Conservation (phyloP, 2,329 filamentous ascomycete species). For the Corynespora cassiicola region DNA sequence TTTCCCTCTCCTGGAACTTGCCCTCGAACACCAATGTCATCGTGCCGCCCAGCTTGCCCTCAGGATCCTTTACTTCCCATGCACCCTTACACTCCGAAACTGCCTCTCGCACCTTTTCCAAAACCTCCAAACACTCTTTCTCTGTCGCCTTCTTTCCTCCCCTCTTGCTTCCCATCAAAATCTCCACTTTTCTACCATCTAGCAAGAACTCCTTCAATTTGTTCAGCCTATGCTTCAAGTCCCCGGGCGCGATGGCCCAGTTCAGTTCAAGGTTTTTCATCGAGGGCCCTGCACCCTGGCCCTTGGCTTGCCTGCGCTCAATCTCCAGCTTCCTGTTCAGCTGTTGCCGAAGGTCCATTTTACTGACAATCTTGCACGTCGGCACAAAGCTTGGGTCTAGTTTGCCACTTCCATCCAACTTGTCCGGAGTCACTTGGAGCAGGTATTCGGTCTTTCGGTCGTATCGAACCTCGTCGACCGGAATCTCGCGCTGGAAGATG, state of each 20-base stretch:
- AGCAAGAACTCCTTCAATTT: conserved; percentile 70
- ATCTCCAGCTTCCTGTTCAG: conserved; percentile 54
- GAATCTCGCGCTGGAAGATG: conserved; percentile 40
- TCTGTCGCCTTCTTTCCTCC: conserved; percentile 64
- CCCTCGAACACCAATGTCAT: conserved; percentile 42
- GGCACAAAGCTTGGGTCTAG: conserved; percentile 56
- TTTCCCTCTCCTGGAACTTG: conserved; percentile 23
- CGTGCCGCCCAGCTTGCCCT: conserved; percentile 37
- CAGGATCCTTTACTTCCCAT: conserved; percentile 27
- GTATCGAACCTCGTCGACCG: conserved; percentile 52
- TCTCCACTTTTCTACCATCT: conserved; percentile 77
- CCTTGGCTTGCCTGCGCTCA: conserved; percentile 50
- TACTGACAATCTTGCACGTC: conserved; percentile 75
- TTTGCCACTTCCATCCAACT: conserved; percentile 25
- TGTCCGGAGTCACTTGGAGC: conserved; percentile 52
- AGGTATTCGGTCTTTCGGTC: conserved; percentile 60
- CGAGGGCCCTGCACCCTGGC: conserved; percentile 28
- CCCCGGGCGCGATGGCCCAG: conserved; percentile 82
- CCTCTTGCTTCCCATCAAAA: conserved; percentile 73
- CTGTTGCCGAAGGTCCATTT: conserved; percentile 55
- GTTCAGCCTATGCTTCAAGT: conserved; percentile 65
- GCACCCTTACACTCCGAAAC: conserved; percentile 46
- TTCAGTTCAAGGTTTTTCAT: conserved; percentile 86
- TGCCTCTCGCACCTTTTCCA: conserved; percentile 58
- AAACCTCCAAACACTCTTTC: conserved; percentile 64